Percentiles rank a stretch among this genome's conserved stretches.
Conservation (phyloP, 148 eudicot genomes). For the Nyssa sinensis region DNA sequence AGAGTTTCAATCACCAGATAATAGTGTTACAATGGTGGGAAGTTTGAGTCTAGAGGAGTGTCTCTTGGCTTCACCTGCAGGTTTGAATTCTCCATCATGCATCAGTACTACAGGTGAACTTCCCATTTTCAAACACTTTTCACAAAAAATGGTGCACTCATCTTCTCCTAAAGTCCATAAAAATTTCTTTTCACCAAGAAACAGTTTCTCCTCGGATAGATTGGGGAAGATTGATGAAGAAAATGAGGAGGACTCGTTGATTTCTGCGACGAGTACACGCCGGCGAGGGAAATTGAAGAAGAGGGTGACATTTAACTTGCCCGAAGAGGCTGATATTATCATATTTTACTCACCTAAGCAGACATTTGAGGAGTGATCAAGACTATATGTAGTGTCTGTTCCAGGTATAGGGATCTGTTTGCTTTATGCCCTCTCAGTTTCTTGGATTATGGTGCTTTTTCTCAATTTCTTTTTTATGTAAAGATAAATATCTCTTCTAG, state of each 20-base stretch:
- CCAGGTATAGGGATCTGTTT: too few species aligned
- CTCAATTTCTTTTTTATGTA: too few species aligned
- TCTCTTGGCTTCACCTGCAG: not conserved
- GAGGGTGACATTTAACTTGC: conserved; percentile 23
- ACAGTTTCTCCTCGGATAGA: conserved; percentile 3
- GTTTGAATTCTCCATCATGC: not conserved
- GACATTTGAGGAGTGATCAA: conserved; percentile 8
- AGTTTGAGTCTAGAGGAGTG: not conserved
- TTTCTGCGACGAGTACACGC: not conserved
- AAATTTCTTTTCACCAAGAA: conserved; percentile 18
- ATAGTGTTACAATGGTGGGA: not conserved
- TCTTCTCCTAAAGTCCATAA: conserved; percentile 5
- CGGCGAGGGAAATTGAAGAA: conserved; percentile 12
- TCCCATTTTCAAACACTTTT: not conserved
- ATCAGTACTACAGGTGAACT: not conserved
- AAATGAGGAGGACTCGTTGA: not conserved
- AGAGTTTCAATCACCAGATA: not conserved
- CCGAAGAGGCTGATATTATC: conserved; percentile 22
- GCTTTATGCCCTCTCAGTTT: too few species aligned
- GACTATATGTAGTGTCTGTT: not conserved
- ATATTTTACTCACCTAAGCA: conserved; percentile 20
- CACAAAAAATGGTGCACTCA: not conserved
- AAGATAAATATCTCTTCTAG: too few species aligned
- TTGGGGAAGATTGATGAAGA: conserved; percentile 9
- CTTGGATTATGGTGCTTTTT: too few species aligned